Percentiles rank a stretch among this genome's conserved stretches.
Evolutionary conservation across 352 stramenopile species (phyloP).

Genomic region (Phytophthora citrophthora): DNA sequence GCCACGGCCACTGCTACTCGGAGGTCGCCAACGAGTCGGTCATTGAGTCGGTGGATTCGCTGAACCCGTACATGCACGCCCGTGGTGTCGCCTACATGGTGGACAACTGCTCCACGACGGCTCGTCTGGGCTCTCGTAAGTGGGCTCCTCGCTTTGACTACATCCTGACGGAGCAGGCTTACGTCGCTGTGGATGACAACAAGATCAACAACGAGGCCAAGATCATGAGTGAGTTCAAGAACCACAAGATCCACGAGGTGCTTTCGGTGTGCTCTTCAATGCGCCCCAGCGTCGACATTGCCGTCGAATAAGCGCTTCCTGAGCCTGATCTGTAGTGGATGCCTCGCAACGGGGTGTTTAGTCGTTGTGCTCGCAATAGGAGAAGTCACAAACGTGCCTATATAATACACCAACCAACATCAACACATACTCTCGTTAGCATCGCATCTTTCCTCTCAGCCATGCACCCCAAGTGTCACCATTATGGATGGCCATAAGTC

Average conservation of each 20-base stretch:
- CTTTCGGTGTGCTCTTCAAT: conserved; percentile 96
- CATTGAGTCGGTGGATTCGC: conserved; percentile 98
- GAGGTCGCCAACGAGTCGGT: conserved; percentile 99
- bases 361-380: conserved; percentile 14
- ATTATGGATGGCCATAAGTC: too few relatives aligned
- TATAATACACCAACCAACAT: conserved; percentile 32
- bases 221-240: conserved; percentile 95
- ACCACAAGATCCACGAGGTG: conserved; percentile 97
- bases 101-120: conserved; percentile 99
- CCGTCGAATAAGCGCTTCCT: conserved; percentile 63
- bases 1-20: conserved; percentile 96
- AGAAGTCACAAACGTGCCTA: conserved; percentile 10
- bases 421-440: background rate
- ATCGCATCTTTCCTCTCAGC: too few relatives aligned
- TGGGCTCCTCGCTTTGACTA: conserved; percentile 99
- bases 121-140: conserved; percentile 97
- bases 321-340: conserved; percentile 21
- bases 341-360: conserved; percentile 3
- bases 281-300: conserved; percentile 96
- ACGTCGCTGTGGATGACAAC: conserved; percentile 95
- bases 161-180: conserved; percentile 97
- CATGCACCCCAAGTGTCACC: too few relatives aligned
- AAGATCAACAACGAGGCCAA: conserved; percentile 80
- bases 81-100: conserved; percentile 98
- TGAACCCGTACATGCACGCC: conserved; percentile 99